phyloP scores from a whole-genome alignment of 108 stramenopile species.

The Tribonema minus region DNA sequence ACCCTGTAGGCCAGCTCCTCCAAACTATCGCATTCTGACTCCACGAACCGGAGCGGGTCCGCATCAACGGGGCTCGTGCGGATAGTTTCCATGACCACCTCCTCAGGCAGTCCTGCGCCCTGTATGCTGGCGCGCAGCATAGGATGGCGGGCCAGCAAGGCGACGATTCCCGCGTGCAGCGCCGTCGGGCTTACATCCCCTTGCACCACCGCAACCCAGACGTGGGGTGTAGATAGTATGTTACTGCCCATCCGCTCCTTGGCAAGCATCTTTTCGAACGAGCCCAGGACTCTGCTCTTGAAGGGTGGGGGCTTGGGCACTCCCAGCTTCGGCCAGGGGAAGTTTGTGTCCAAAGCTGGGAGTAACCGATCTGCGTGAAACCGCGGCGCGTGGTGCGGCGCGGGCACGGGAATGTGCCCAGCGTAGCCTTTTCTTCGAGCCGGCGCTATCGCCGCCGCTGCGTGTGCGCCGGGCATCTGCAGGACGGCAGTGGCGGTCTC shows the following conservation, averaged over 20 bases:
- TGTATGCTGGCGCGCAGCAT: conserved; percentile 47
- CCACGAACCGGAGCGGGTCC: conserved; percentile 37
- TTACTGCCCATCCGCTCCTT: conserved; percentile 15
- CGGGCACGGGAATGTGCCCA: not conserved
- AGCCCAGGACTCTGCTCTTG: conserved; percentile 16
- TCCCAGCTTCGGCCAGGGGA: not conserved
- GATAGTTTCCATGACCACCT: not conserved
- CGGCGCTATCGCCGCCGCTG: too few species aligned
- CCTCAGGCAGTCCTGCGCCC: conserved; percentile 22
- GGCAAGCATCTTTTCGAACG: conserved; percentile 45
- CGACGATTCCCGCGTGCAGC: conserved; percentile 9
- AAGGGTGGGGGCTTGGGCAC: conserved; percentile 6
- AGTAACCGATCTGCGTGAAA: too few species aligned
- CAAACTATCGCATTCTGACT: conserved; percentile 32
- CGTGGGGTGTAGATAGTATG: conserved; percentile 24
- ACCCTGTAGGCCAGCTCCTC: conserved; percentile 17
- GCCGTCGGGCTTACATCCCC: not conserved
- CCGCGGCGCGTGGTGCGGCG: not conserved
- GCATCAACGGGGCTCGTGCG: conserved; percentile 8
- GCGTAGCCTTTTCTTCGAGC: too few species aligned
- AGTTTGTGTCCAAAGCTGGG: too few species aligned
- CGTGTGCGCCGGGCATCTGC: too few species aligned
- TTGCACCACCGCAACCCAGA: conserved; percentile 11
- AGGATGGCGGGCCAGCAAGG: conserved; percentile 33
- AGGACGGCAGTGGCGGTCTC: too few species aligned